Evolutionary conservation across 2,329 filamentous ascomycete genomes (phyloP).

Genomic region (Aspergillus pseudonomiae): DNA sequence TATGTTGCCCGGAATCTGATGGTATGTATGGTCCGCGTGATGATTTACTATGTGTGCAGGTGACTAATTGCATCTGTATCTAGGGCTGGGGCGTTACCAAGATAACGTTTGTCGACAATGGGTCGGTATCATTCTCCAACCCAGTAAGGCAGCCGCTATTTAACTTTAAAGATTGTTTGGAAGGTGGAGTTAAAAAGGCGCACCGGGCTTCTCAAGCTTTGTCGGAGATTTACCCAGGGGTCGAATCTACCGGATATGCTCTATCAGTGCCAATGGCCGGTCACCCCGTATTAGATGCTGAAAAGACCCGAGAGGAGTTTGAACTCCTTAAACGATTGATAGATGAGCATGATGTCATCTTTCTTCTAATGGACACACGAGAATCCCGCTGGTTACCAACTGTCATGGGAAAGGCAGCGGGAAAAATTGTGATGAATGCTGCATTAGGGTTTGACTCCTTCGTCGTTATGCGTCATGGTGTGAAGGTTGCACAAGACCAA

Average conservation of each 20-base stretch:
- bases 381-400: conserved; percentile 96
- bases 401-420: conserved; percentile 88
- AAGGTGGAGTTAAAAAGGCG: conserved; percentile 84
- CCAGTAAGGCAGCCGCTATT: conserved; percentile 94
- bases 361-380: conserved; percentile 94
- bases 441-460: conserved; percentile 96
- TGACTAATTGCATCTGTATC: conserved; percentile 4
- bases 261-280: conserved; percentile 94
- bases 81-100: conserved; percentile 89
- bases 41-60: background rate
- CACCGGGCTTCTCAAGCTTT: conserved; percentile 77
- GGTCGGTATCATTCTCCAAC: conserved; percentile 91
- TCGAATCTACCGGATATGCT: conserved; percentile 77
- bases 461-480: conserved; percentile 94
- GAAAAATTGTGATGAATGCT: conserved; percentile 96
- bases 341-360: conserved; percentile 84
- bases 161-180: conserved; percentile 82
- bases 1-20: conserved; percentile 91
- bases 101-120: conserved; percentile 95
- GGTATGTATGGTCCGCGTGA: conserved; percentile 36
- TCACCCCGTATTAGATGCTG: conserved; percentile 78
- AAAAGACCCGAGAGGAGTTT: conserved; percentile 72
- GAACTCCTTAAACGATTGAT: conserved; percentile 74
- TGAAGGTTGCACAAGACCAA: conserved; percentile 60
- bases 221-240: conserved; percentile 84